Conservation (phyloP, 2,329 filamentous ascomycete species). For the Neofusicoccum parvum region DNA sequence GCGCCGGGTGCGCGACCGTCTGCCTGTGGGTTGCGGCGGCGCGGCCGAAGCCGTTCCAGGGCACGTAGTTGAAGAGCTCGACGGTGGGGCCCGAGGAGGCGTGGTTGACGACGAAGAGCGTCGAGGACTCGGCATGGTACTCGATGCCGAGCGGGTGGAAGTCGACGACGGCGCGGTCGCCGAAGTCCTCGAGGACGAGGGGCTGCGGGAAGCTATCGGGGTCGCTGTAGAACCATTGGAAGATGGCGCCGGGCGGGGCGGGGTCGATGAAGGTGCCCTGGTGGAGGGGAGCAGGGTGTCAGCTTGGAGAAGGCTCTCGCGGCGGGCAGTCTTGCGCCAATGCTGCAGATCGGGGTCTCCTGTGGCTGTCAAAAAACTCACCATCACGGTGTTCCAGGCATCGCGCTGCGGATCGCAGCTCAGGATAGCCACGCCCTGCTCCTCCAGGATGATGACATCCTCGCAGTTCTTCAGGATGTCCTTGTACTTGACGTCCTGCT, state of each 20-base stretch:
- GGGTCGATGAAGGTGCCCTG: slow-evolving; percentile 35
- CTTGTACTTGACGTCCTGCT: slow-evolving; percentile 36
- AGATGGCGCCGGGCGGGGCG: slow-evolving; percentile 35
- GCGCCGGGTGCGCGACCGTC: slow-evolving; percentile 35
- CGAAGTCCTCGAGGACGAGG: slow-evolving; percentile 32
- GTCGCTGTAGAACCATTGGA: slow-evolving; percentile 42
- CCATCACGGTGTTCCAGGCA: slow-evolving; percentile 51
- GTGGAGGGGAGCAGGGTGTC: neutral
- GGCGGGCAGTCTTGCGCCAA: too few relatives aligned
- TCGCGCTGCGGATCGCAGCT: slow-evolving; percentile 48
- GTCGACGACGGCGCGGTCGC: slow-evolving; percentile 27
- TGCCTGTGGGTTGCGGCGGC: slow-evolving; percentile 32
- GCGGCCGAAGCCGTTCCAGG: slow-evolving; percentile 6
- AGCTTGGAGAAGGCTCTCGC: neutral
- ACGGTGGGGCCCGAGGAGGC: slow-evolving; percentile 35
- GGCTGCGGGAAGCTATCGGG: slow-evolving; percentile 28
- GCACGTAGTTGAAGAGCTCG: slow-evolving; percentile 37
- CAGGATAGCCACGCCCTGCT: slow-evolving; percentile 41
- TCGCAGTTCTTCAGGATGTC: slow-evolving; percentile 47
- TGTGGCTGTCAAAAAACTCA: slow-evolving; percentile 23
- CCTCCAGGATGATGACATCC: slow-evolving; percentile 44
- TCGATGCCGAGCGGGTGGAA: slow-evolving; percentile 49
- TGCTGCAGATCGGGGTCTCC: too few relatives aligned
- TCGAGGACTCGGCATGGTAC: slow-evolving; percentile 37
- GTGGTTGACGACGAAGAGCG: slow-evolving; percentile 46